Evolutionary conservation across 176 grass and related monocot species (phyloP).

Genomic region (Zizania latifolia): DNA sequence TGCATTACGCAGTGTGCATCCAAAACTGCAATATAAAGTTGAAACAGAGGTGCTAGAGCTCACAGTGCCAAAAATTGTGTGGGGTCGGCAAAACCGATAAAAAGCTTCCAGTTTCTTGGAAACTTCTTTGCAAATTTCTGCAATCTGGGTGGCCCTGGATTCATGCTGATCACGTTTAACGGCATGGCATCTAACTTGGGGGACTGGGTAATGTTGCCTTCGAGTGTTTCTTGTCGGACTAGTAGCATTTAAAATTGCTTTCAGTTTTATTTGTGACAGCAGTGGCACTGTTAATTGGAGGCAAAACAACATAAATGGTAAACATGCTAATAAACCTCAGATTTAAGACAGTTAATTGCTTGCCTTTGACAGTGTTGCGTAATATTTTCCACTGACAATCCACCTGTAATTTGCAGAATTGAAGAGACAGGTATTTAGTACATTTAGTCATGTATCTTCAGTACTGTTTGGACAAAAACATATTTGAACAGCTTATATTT

Average conservation of each 20-base stretch:
- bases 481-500: background rate
- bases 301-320: background rate
- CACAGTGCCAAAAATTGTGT: slow-evolving; percentile 79
- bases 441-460: too few species aligned
- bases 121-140: background rate
- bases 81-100: slow-evolving; percentile 63
- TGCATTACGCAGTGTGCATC: too few species aligned
- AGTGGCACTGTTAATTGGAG: background rate
- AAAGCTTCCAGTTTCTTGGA: slow-evolving; percentile 40
- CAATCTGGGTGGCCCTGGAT: background rate
- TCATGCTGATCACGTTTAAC: background rate
- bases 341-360: background rate
- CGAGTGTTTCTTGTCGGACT: background rate
- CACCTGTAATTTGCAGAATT: slow-evolving; percentile 5
- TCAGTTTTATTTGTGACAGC: background rate
- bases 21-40: background rate
- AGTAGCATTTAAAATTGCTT: background rate
- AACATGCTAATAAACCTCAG: background rate
- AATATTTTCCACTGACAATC: background rate
- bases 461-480: background rate
- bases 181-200: background rate
- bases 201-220: background rate
- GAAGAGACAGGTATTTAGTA: background rate
- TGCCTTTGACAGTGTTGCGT: background rate
- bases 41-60: slow-evolving; percentile 7